Evolutionary conservation across 495 filamentous ascomycete genomes (phyloP), one percentile per base, ranked within the genome.

Genomic region (Podospora comata): DNA sequence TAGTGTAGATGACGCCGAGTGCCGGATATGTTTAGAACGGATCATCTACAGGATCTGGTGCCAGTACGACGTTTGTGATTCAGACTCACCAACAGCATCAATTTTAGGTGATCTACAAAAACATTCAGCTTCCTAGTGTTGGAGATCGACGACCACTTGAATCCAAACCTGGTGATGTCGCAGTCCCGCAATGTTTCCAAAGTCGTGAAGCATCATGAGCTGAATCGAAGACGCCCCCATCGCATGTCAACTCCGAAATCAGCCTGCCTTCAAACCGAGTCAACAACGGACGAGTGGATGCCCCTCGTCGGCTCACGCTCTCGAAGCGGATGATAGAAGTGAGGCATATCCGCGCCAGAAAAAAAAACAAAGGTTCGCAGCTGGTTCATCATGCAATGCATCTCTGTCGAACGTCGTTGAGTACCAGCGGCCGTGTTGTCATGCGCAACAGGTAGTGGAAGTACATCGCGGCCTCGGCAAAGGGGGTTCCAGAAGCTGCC

Each of bases 401-500:
- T 48, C 26, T 32, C 18, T 57, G 54, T 57, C 20, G 54, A 73
- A 59, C 61, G 23, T 58, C 55, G 66, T 71, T 68, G 11, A 58
- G n/a, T 58, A 58, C 16, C 55, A 20, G 6, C 23, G 18, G 23
- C n/a, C 19, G 18, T 58, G 55, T 68, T 56, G 63, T 72, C 73
- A 73, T 73, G 72, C 69, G 65, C 65, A 68, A 67, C 60, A 67
- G 59, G 68, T 62, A 30, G 30, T 32, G 48, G 39, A 23, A 60
- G 34, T 70, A 75, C 71, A 48, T 72, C 60, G 44, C 56, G 56
- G 66, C 18, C 65, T 75, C 76, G 72, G 73, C 69, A 75, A 72
- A 71, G 72, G 4, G 30, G 65, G 69, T 76, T 75, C 76, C 74
- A 76, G 73, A 75, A 74, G 69, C 68, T 65, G 61, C 28, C 57